Evolutionary conservation across 2,329 filamentous ascomycete genomes (phyloP).

Genomic region (Ceratocystis variospora): DNA sequence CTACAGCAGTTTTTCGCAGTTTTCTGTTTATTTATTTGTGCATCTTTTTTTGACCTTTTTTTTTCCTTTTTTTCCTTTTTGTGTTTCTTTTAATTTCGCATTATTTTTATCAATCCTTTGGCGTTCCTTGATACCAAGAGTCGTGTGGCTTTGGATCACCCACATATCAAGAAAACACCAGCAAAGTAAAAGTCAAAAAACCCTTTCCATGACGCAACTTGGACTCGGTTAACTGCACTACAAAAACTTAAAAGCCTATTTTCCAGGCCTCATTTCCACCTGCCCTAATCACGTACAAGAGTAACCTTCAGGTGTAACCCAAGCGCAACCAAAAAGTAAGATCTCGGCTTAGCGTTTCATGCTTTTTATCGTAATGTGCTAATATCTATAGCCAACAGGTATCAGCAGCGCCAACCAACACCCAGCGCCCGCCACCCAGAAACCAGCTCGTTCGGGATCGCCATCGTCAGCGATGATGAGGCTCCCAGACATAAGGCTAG

Average conservation of each 20-base stretch:
- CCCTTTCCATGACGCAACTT: background rate
- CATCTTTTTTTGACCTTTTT: background rate
- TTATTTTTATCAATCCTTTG: background rate
- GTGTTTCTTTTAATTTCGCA: background rate
- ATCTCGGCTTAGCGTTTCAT: too few species aligned
- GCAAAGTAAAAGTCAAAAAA: background rate
- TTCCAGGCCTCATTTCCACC: background rate
- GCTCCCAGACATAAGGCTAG: background rate
- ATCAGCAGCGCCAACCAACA: too few species aligned
- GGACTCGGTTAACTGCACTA: background rate
- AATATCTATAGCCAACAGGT: too few species aligned
- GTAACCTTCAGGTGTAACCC: background rate
- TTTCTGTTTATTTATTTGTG: background rate
- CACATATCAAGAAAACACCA: background rate
- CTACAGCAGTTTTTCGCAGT: background rate
- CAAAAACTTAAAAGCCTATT: background rate
- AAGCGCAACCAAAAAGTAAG: too few species aligned
- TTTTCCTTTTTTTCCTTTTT: background rate
- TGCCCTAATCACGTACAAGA: background rate
- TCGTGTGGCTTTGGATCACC: background rate
- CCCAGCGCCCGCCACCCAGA: too few species aligned
- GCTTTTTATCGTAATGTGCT: too few species aligned
- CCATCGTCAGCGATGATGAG: background rate
- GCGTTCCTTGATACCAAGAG: background rate
- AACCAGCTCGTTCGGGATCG: too few species aligned